A percentile compares a stretch with the other conserved stretches of the same genome.
Conservation (phyloP, 2,329 filamentous ascomycete species). For the Ascochyta lentis region DNA sequence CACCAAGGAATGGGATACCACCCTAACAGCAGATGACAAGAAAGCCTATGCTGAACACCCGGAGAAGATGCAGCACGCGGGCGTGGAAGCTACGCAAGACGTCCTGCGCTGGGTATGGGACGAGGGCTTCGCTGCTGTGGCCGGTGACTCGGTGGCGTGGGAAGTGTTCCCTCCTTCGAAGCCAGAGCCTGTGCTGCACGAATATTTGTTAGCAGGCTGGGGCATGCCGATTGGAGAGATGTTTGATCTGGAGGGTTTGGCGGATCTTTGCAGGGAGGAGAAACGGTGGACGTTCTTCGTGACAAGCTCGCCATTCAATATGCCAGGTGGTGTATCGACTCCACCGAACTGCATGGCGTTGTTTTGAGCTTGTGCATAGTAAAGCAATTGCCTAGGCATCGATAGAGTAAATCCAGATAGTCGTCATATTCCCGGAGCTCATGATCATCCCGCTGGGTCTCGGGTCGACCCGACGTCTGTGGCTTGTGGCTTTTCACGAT, state of each 20-base stretch:
- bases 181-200: constrained; percentile 28
- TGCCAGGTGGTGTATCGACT: constrained; percentile 46
- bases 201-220: constrained; percentile 53
- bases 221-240: constrained; percentile 52
- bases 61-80: constrained; percentile 39
- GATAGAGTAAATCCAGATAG: background rate
- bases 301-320: constrained; percentile 53
- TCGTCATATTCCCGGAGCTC: background rate
- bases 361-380: constrained; percentile 28
- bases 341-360: constrained; percentile 46
- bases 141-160: constrained; percentile 46
- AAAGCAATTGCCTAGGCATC: background rate
- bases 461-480: constrained; percentile 14
- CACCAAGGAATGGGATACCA: constrained; percentile 24
- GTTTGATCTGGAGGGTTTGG: constrained; percentile 54
- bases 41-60: constrained; percentile 31
- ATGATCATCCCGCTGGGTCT: constrained; percentile 3
- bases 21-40: constrained; percentile 17
- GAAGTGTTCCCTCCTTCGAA: constrained; percentile 40
- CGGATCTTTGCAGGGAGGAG: constrained; percentile 46
- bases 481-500: constrained; percentile 13
- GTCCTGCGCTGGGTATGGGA: constrained; percentile 44
- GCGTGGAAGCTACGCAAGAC: constrained; percentile 29
- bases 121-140: constrained; percentile 37
- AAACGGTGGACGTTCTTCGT: constrained; percentile 55